Evolutionary conservation across 495 filamentous ascomycete species (phyloP), one percentile per base, ranked within the genome.

Genomic region (Monascus purpureus): DNA sequence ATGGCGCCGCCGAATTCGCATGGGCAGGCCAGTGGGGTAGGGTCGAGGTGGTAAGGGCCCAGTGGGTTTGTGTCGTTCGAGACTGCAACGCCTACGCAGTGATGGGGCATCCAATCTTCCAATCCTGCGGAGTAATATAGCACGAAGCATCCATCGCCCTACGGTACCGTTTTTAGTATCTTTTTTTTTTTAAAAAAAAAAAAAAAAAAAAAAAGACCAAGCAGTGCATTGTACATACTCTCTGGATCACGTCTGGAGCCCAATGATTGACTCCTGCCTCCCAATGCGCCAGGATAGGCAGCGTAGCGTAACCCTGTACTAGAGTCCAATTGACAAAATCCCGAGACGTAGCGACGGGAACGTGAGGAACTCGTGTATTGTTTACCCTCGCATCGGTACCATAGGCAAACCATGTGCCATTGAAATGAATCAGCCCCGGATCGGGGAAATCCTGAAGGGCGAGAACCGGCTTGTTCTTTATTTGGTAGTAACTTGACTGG

Each of bases 101-200:
- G 70, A 28, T 54, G 48, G 7, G 28, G 38, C 0, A 30, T 22
- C 30, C 50, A 51, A 2, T 46, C 35, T 6, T 53, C 49, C 5
- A 54, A 44, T 31, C 61, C 46, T 6, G 60, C 71, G 12, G 62
- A 52, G 42, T 70, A 76, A 46, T 75, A 75, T 45, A 77, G 55
- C 3, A 74, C 55, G 41, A 63, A 77, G 19, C 31, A 47, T 14
- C 60, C 62, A 36, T 63, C 48, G 18, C 52, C 40, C 58, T 58
- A 25, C 14, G 13, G 3, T 6, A n/a, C n/a, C n/a, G n/a, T n/a
- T n/a, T n/a, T n/a, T n/a, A n/a, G n/a, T n/a, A n/a, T n/a, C n/a
- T n/a, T n/a, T n/a, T n/a, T n/a, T n/a, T n/a, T n/a, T n/a, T n/a
- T n/a, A n/a, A n/a, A n/a, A n/a, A n/a, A n/a, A n/a, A n/a, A n/a